Base-by-base conservation (phyloP, 1,139 yeast species). In the Nematodospora anomalae region DNA sequence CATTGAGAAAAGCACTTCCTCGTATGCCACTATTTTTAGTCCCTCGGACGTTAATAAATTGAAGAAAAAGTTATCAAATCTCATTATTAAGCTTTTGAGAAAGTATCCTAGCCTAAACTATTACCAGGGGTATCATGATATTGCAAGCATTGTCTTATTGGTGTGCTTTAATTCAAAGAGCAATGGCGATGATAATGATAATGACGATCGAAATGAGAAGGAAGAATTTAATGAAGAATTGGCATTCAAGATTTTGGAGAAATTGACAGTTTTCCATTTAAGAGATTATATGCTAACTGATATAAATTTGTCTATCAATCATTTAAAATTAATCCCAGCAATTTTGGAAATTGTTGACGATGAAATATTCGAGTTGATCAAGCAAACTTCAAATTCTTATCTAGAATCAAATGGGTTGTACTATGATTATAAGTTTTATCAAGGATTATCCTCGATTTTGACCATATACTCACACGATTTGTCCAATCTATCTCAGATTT, bases 51-150 rank as follows among this genome's bases (percentile, higher is more conserved):
- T 68, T 12, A 57, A 55, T 12, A 49, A 44, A 11, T 50, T 69
- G 40, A 73, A 77, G 46, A 55, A 55, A 5, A 52, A 71, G 16
- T 62, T 87, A 26, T 59, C 61, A 8, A 60, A 59, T 10, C 50
- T 85, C 21, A 75, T 89, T 6, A 59, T 74, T 9, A 64, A 69
- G 16, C 66, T 88, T 2, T 64, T 92, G 16, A 59, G 88, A 22
- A 70, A 69, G 22, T 68, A 83, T 49, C 90, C 90, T 0, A 51
- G 59, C 7, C 64, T 90, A 30, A 67, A 77, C 41, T 92, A 92
- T 58, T 92, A 88, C 55, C 98, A 92, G 60, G 98, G 98, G 0
- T 88, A 76, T 55, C 97, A 92, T 60, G 97, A 92, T 53, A 67
- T 90, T 25, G 90, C 89, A 2, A 75, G 86, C 34, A 71, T 85